Percentiles rank a stretch among this genome's conserved stretches.
Evolutionary conservation across 257 asterid genomes (phyloP).

Genomic region (Nicotiana tabacum): DNA sequence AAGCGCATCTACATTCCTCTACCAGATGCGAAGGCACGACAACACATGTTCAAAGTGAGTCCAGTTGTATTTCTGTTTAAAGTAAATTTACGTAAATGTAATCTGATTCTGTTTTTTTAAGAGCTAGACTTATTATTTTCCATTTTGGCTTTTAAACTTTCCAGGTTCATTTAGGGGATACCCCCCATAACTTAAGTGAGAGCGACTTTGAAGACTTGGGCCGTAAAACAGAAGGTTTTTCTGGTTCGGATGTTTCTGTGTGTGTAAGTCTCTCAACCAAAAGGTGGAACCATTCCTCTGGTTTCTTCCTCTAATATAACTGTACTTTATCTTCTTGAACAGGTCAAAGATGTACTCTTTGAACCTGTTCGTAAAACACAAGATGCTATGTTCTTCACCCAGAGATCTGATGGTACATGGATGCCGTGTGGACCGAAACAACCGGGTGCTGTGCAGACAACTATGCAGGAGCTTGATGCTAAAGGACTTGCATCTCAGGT

Average conservation of each 20-base stretch:
- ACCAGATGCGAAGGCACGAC: conserved; percentile 88
- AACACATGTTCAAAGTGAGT: conserved; percentile 91
- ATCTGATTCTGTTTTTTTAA: background rate
- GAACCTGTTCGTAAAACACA: conserved; percentile 98
- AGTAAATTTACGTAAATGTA: background rate
- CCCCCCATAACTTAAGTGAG: conserved; percentile 47
- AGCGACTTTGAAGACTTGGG: conserved; percentile 43
- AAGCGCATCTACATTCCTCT: conserved; percentile 96
- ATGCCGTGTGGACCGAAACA: conserved; percentile 94
- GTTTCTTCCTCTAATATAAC: background rate
- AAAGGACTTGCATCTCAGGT: conserved; percentile 84
- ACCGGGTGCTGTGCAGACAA: conserved; percentile 67
- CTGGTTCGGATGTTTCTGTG: conserved; percentile 53
- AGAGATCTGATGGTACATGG: conserved; percentile 55
- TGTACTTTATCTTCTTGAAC: conserved; percentile 10
- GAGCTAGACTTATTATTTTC: background rate
- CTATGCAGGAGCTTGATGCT: conserved; percentile 82
- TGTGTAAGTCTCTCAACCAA: conserved; percentile 31
- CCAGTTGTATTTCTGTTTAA: background rate
- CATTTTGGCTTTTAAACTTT: background rate
- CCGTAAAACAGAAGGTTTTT: conserved; percentile 41
- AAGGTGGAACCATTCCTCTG: background rate
- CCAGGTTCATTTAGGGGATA: conserved; percentile 49
- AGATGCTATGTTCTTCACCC: conserved; percentile 80
- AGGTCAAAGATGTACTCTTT: conserved; percentile 94